These are phyloP conservation scores for Acaromyces ingoldii DNA, from an alignment of 1,284 basidiomycete genomes.

Conservation along the genomic window DNA sequence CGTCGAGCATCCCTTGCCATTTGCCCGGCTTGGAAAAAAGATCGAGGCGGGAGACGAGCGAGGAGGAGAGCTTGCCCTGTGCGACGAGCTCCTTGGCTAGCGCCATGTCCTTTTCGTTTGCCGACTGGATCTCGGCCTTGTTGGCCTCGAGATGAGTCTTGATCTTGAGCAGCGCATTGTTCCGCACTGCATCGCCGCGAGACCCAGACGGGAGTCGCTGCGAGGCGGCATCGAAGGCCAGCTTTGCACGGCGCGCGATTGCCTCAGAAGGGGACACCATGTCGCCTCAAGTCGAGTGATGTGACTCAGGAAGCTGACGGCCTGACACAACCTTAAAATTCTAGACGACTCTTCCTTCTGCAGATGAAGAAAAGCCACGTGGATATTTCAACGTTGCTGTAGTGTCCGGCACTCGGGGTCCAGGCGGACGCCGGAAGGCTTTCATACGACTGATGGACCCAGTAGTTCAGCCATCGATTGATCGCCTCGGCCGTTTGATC, in stretches of 20 bases:
- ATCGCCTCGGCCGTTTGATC: no score
- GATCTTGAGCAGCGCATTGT: constrained; percentile 28
- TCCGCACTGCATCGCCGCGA: constrained; percentile 22
- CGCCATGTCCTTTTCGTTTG: constrained; percentile 41
- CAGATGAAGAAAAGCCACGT: no score
- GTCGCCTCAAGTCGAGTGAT: no score
- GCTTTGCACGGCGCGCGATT: constrained; percentile 24
- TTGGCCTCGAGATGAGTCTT: constrained; percentile 24
- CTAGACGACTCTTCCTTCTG: no score
- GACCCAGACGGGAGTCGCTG: constrained; percentile 9
- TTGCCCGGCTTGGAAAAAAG: constrained; percentile 73
- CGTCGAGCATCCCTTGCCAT: constrained; percentile 89
- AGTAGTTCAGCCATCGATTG: no score
- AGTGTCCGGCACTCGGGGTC: no score
- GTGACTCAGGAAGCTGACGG: no score
- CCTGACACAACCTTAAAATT: no score
- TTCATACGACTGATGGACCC: no score
- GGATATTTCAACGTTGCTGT: no score
- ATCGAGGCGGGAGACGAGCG: constrained; percentile 80
- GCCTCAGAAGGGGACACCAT: constrained; percentile 7
- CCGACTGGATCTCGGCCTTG: constrained; percentile 23
- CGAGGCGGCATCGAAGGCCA: constrained; percentile 23
- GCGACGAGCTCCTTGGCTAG: constrained; percentile 68
- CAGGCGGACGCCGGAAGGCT: no score
- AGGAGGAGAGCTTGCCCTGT: constrained; percentile 73